phyloP scores from a whole-genome alignment of 78 protist species.

The Creolimax fragrantissima region DNA sequence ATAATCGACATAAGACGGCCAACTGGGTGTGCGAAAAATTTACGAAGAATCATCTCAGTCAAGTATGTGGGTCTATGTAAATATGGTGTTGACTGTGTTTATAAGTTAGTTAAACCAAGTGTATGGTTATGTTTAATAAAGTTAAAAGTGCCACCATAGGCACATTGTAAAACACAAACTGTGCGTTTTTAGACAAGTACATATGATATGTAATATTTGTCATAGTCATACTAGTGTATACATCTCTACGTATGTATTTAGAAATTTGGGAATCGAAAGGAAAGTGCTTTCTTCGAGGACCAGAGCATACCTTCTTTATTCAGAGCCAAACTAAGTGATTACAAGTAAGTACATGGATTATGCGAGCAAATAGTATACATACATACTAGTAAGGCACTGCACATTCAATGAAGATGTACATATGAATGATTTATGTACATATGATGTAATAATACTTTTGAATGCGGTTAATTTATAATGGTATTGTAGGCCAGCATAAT shows the following conservation, averaged over 20 bases:
- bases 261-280: background rate
- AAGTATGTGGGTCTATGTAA: background rate
- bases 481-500: background rate
- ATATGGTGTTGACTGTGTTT: too few species aligned
- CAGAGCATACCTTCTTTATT: background rate
- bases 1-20: background rate
- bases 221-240: too few species aligned
- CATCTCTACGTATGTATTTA: too few species aligned
- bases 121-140: too few species aligned
- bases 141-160: too few species aligned
- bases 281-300: background rate
- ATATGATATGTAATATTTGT: too few species aligned
- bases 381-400: too few species aligned
- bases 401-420: too few species aligned
- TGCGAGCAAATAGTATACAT: too few species aligned
- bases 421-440: background rate
- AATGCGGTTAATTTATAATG: background rate
- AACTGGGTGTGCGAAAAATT: background rate
- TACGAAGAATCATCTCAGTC: background rate
- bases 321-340: background rate
- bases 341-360: background rate
- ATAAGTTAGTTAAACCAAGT: too few species aligned
- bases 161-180: too few species aligned
- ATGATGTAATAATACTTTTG: background rate
- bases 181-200: too few species aligned